Evolutionary conservation across 139 green algal genomes (phyloP).

Genomic region (Micromonas commoda): DNA sequence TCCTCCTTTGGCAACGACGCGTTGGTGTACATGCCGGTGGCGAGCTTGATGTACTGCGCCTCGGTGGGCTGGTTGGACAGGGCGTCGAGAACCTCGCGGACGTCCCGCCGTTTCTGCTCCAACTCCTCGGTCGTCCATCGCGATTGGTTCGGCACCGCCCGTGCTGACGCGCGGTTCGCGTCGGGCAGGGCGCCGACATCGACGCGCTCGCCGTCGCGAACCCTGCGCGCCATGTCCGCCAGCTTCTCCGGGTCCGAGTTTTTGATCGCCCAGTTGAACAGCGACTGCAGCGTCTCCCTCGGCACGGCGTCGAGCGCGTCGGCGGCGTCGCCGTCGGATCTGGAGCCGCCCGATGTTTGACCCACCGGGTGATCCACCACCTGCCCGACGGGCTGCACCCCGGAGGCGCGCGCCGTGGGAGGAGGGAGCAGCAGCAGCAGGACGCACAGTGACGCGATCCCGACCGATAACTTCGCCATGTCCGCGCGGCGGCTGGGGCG

Average conservation of each 20-base stretch:
- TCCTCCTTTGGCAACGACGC: not conserved
- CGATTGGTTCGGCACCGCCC: not conserved
- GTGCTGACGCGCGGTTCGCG: not conserved
- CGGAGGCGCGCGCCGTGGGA: not conserved
- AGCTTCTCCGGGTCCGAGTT: not conserved
- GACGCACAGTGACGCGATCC: not conserved
- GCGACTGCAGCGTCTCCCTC: not conserved
- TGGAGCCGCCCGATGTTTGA: too few species aligned
- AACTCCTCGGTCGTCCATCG: constrained; percentile 6
- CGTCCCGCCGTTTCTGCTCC: not conserved
- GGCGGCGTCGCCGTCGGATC: not conserved
- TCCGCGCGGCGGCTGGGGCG: too few species aligned
- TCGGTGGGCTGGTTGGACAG: not conserved
- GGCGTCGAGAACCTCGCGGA: constrained; percentile 15
- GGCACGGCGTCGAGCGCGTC: not conserved
- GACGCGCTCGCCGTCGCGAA: not conserved
- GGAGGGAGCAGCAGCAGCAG: not conserved
- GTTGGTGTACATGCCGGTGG: not conserved
- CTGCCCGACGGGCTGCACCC: not conserved
- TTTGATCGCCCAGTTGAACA: constrained; percentile 21
- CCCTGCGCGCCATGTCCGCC: not conserved
- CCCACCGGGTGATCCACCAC: not conserved
- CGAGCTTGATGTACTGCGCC: not conserved
- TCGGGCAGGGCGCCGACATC: not conserved
- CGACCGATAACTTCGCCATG: not conserved